Evolutionary conservation across 2,329 filamentous ascomycete species (phyloP).

Genomic region (Neopestalotiopsis sp.): DNA sequence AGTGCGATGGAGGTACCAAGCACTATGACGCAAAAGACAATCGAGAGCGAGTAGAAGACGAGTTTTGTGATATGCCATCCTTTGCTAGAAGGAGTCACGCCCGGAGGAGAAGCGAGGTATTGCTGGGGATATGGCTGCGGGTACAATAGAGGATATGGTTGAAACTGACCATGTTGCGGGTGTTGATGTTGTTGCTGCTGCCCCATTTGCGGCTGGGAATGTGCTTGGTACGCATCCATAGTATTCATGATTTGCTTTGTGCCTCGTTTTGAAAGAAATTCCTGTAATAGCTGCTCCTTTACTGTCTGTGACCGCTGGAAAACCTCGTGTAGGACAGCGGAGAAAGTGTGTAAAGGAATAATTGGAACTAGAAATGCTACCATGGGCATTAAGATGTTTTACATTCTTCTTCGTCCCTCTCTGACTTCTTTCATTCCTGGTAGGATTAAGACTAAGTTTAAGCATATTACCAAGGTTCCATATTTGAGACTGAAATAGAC

Average conservation of each 20-base stretch:
- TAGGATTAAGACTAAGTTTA: not conserved
- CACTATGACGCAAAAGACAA: constrained; percentile 24
- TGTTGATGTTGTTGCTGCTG: too few species aligned
- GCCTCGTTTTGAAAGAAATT: too few species aligned
- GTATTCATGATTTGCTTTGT: not conserved
- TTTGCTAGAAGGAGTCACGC: constrained; percentile 12
- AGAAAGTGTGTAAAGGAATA: too few species aligned
- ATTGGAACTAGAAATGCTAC: too few species aligned
- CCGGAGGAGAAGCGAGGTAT: constrained; percentile 10
- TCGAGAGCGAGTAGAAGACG: constrained; percentile 24
- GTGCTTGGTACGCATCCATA: constrained; percentile 23
- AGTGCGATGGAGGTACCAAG: constrained; percentile 27
- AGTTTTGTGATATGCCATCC: constrained; percentile 25
- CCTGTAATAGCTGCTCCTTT: too few species aligned
- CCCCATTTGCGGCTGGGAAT: constrained; percentile 12
- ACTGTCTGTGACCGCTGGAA: too few species aligned
- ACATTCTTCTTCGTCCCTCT: not conserved
- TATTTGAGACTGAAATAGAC: not conserved
- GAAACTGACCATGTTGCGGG: not conserved
- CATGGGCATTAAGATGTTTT: not conserved
- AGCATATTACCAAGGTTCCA: not conserved
- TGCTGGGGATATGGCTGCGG: constrained; percentile 16
- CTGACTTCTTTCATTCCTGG: not conserved
- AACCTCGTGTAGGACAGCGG: too few species aligned
- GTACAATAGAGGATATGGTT: constrained; percentile 4